Evolutionary conservation across 768 basidiomycete genomes (phyloP), one percentile per base, ranked within the genome.

Genomic region (Cubamyces sp.): DNA sequence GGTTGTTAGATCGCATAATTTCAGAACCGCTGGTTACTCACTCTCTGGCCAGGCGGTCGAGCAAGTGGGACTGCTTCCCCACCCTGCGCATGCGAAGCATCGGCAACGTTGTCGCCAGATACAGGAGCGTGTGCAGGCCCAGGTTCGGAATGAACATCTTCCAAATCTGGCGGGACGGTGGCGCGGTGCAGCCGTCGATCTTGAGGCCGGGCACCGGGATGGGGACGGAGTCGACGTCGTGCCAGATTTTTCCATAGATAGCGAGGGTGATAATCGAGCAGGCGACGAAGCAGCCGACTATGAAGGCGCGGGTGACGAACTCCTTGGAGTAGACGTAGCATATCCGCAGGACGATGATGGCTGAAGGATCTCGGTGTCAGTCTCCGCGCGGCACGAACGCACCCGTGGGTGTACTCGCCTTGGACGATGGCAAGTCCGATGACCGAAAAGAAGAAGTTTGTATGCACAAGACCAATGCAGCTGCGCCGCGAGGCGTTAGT

Each of bases 301-400:
- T 40, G 23, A 63, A 37, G 4, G 45, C 19, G 39, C 66, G 68
- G 4, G 48, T 58, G 14, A 62, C 18, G 28, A 43, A 51, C 37
- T 43, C 28, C 34, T 64, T 64, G 9, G 57, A 58, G 39, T 62
- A 69, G 26, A 69, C 61, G 43, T 67, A 65, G 61, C 68, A 69
- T 15, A 66, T 66, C 11, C 68, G 66, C 23, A 69, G 54, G 19
- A 69, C 68, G 37, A 69, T 62, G 54, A 69, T 63, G 14, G 64
- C 68, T 67, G 15, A 15, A 5, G 34, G 34, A 34, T 34, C 1
- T 5, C 9, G 34, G 4, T 9, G 9, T 34, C 9, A 34, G 34
- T 34, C 34, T 9, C 34, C 34, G n/a, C 9, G 34, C 19, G 14
- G n/a, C 3, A 16, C n/a, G 47, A 28, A 53, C 41, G 15, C 23